Evolutionary conservation across 768 basidiomycete species (phyloP), one percentile per base, ranked within the genome.

Genomic region (Albatrellus ellisii): DNA sequence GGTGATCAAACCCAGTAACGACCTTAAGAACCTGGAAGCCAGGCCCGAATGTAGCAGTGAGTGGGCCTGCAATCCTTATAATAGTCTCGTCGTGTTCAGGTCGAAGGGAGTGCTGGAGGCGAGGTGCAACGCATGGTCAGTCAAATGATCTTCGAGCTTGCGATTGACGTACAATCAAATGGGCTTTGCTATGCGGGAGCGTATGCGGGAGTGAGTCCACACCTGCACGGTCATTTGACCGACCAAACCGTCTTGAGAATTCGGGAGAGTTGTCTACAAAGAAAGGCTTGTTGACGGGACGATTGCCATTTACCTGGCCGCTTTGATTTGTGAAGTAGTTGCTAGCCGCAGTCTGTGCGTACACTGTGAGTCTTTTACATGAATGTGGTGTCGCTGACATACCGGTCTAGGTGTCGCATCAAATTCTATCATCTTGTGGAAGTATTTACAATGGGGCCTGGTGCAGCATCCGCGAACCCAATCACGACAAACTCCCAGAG

Each of bases 1-100:
- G 70, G 0, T 77, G 77, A 51, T 89, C 84, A 31, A 85, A 79
- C 1, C 77, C 77, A 1, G 83, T 85, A 6, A 57, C 56, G 5
- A 86, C 54, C 0, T 72, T 65, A 20, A 62, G 55, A 2, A 87
- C 66, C 2, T 65, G 63, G 35, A 82, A 81, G 0, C 86, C 85
- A 0, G 72, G 56, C 25, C 69, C 69, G 35, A 85, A 62, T 17
- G 63, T 69, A 15, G 78, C 69, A 39, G 62, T 66, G 17, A 70
- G 75, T 41, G 78, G 69, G 27, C 75, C 70, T 31, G 75, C 64
- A 6, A 81, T 54, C 0, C 56, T 63, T 10, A 68, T 41, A 0
- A 49, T 40, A 2, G 61, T 29, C 9, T 38, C 44, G 0, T 49
- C 47, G 21, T n/a, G 8, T 4, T 5, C 21, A 1, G 37, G 12